Conservation (phyloP, 129 eudicot species). For the Deinandra increscens region DNA sequence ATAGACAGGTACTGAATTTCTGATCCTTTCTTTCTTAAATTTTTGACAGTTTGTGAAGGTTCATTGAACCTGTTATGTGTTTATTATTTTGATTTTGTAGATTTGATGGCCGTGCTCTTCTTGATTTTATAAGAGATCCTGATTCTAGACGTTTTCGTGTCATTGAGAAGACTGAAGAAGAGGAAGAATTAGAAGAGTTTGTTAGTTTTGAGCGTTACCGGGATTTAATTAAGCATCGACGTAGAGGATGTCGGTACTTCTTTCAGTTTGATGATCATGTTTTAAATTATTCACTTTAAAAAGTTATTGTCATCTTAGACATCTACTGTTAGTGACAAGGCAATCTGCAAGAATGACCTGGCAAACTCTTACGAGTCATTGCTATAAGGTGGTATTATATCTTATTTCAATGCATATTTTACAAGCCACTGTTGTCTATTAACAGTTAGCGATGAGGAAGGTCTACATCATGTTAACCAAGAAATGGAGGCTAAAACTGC, state of each 20-base stretch:
- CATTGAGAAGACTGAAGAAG: slow-evolving; percentile 85
- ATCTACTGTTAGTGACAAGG: slow-evolving; percentile 35
- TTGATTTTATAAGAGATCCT: slow-evolving; percentile 88
- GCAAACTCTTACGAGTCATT: slow-evolving; percentile 22
- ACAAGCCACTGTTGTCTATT: slow-evolving; percentile 41
- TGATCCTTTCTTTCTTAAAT: neutral
- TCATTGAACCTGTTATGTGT: slow-evolving; percentile 11
- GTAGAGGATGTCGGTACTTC: slow-evolving; percentile 99
- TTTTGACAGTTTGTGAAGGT: slow-evolving; percentile 7
- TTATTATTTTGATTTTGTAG: slow-evolving; percentile 39
- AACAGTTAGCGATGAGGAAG: slow-evolving; percentile 93
- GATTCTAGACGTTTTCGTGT: slow-evolving; percentile 64
- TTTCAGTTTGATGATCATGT: slow-evolving; percentile 49
- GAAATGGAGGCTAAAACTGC: slow-evolving; percentile 88
- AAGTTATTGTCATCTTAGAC: slow-evolving; percentile 25
- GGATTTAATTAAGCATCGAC: slow-evolving; percentile 99
- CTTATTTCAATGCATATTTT: slow-evolving; percentile 26
- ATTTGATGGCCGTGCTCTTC: slow-evolving; percentile 99
- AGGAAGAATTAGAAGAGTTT: slow-evolving; percentile 98
- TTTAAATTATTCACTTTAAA: slow-evolving; percentile 38
- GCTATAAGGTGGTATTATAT: slow-evolving; percentile 12
- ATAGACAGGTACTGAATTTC: slow-evolving; percentile 74
- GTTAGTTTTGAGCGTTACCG: slow-evolving; percentile 99
- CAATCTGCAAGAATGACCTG: slow-evolving; percentile 31
- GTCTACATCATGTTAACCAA: slow-evolving; percentile 82